Evolutionary conservation across 208 protist species (phyloP).

Genomic region (Trypanosoma caninum): DNA sequence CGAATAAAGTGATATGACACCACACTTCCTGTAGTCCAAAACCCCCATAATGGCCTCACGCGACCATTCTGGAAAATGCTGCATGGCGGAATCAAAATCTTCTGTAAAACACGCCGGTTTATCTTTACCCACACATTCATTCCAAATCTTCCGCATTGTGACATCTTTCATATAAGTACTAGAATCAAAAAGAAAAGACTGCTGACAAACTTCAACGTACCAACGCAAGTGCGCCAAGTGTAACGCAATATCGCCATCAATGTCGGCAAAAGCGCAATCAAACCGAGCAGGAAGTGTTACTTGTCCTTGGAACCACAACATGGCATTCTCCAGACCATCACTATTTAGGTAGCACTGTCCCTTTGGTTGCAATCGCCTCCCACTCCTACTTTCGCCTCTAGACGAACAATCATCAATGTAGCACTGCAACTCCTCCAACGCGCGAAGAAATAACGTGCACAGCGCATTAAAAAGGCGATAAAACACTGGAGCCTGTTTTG

Average conservation of each 20-base stretch:
- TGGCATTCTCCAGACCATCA: neutral
- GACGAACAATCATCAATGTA: conserved; percentile 4
- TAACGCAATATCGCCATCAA: conserved; percentile 25
- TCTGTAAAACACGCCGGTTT: conserved; percentile 52
- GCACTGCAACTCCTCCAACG: conserved; percentile 16
- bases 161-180: conserved; percentile 46
- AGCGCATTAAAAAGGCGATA: conserved; percentile 21
- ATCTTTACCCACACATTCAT: conserved; percentile 47
- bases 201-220: conserved; percentile 42
- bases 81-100: conserved; percentile 44
- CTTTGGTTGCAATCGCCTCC: neutral
- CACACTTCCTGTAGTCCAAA: conserved; percentile 65
- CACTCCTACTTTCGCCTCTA: no score
- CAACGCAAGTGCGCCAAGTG: conserved; percentile 70
- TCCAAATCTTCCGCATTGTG: conserved; percentile 51
- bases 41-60: conserved; percentile 46
- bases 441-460: conserved; percentile 13
- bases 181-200: conserved; percentile 40
- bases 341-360: neutral
- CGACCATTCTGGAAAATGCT: conserved; percentile 56
- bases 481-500: conserved; percentile 23
- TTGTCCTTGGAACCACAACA: conserved; percentile 9
- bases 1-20: conserved; percentile 74
- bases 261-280: conserved; percentile 16
- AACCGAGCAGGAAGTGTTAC: conserved; percentile 8